Evolutionary conservation across 2,329 filamentous ascomycete genomes (phyloP).

Genomic region (Monosporascus sp.): DNA sequence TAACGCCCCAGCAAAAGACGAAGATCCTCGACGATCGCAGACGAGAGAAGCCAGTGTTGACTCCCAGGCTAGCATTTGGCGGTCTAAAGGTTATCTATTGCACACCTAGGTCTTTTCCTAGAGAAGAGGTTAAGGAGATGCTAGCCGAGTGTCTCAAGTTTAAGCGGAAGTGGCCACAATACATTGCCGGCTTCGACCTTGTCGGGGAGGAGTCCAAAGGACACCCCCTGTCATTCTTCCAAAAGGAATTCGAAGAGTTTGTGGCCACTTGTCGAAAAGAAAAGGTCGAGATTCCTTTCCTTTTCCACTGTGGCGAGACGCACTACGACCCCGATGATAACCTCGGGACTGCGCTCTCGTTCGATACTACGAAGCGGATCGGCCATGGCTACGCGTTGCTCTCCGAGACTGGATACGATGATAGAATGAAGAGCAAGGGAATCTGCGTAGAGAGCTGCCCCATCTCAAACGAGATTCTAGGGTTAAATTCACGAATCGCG

Average conservation of each 20-base stretch:
- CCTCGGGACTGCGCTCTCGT: slow-evolving; percentile 61
- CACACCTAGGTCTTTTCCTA: slow-evolving; percentile 51
- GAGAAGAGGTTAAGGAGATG: slow-evolving; percentile 38
- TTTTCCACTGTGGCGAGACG: slow-evolving; percentile 75
- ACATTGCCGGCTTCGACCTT: slow-evolving; percentile 57
- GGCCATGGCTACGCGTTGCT: slow-evolving; percentile 67
- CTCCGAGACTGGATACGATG: slow-evolving; percentile 63
- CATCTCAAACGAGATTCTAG: slow-evolving; percentile 72
- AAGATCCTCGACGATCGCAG: background rate
- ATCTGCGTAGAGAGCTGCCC: slow-evolving; percentile 74
- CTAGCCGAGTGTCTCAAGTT: slow-evolving; percentile 50
- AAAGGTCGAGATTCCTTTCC: slow-evolving; percentile 58
- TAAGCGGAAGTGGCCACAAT: slow-evolving; percentile 43
- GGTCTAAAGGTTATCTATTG: slow-evolving; percentile 59
- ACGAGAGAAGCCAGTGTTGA: background rate
- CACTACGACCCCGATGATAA: slow-evolving; percentile 65
- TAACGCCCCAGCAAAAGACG: background rate
- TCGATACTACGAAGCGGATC: slow-evolving; percentile 60
- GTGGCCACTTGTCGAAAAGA: slow-evolving; percentile 37
- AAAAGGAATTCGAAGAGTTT: slow-evolving; percentile 46
- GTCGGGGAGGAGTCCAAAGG: slow-evolving; percentile 55
- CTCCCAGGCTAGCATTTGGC: slow-evolving; percentile 36
- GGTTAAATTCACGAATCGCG: slow-evolving; percentile 59
- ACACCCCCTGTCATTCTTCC: slow-evolving; percentile 45
- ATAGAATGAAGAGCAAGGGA: slow-evolving; percentile 55